Conservation (phyloP, 371 early-diverging fungal genomes). For the Actinomortierella ambigua region DNA sequence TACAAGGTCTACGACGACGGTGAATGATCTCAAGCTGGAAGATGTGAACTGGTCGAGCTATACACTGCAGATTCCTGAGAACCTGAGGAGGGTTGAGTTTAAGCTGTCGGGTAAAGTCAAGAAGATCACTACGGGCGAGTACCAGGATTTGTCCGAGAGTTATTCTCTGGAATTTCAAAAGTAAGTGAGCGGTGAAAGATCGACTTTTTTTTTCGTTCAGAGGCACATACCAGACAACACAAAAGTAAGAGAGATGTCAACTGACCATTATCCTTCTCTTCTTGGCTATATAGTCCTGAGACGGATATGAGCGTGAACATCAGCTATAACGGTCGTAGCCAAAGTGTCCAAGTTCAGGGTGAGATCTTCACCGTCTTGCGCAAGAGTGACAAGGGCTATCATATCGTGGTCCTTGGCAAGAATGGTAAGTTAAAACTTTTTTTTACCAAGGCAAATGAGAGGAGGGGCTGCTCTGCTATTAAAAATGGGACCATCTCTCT, state of each 20-base stretch:
- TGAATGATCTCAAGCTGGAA: slow-evolving; percentile 30
- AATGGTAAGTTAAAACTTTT: slow-evolving; percentile 53
- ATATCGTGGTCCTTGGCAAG: slow-evolving; percentile 51
- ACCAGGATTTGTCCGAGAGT: slow-evolving; percentile 3
- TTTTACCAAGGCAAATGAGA: too few relatives aligned
- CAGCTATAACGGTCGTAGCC: slow-evolving; percentile 4
- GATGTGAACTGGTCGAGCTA: slow-evolving; percentile 35
- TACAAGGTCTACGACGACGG: slow-evolving; percentile 36
- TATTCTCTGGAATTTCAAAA: background rate
- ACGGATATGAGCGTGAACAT: slow-evolving; percentile 7
- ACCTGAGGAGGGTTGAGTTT: slow-evolving; percentile 32
- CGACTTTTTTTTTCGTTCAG: too few relatives aligned
- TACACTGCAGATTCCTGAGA: slow-evolving; percentile 30
- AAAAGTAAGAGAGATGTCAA: background rate
- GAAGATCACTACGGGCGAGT: slow-evolving; percentile 21
- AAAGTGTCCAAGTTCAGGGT: slow-evolving; percentile 24
- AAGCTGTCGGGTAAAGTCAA: slow-evolving; percentile 48
- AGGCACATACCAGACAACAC: too few relatives aligned
- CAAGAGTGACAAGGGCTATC: slow-evolving; percentile 35
- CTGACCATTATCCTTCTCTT: background rate
- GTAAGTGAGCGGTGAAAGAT: too few relatives aligned
- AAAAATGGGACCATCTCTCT: too few relatives aligned
- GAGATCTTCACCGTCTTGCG: slow-evolving; percentile 37
- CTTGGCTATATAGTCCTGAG: background rate
- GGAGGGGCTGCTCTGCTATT: too few relatives aligned